Percentiles rank a stretch among this genome's conserved stretches.
phyloP scores from a whole-genome alignment of 306 rosid species.

The Castanea sativa region DNA sequence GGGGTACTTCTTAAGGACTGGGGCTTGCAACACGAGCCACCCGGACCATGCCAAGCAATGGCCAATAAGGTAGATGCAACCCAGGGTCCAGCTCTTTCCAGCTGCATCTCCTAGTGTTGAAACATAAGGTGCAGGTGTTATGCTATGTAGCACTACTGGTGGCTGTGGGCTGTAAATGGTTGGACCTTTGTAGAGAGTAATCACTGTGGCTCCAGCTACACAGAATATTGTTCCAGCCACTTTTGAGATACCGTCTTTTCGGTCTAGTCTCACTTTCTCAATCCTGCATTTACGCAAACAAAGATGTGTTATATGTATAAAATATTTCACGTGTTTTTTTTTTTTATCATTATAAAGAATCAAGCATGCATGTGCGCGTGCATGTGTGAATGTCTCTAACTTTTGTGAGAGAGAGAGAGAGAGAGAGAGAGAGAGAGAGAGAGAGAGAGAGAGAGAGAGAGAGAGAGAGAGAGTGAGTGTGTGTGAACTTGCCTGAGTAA shows the following conservation, averaged over 20 bases:
- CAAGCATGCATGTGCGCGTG: neutral
- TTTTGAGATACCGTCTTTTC: slow-evolving; percentile 85
- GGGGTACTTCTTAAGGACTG: slow-evolving; percentile 89
- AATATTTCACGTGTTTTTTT: neutral
- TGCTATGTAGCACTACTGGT: slow-evolving; percentile 33
- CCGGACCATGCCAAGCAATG: slow-evolving; percentile 97
- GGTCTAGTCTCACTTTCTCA: slow-evolving; percentile 64
- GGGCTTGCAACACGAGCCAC: slow-evolving; percentile 93
- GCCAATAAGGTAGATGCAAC: slow-evolving; percentile 80
- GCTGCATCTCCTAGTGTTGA: slow-evolving; percentile 63
- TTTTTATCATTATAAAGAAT: too few species aligned
- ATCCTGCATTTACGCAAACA: slow-evolving; percentile 39
- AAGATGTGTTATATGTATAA: neutral
- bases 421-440: too few species aligned
- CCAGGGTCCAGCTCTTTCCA: slow-evolving; percentile 91
- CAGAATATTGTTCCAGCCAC: slow-evolving; percentile 79
- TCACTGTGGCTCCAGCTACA: slow-evolving; percentile 88
- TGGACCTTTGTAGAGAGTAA: slow-evolving; percentile 92
- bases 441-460: neutral
- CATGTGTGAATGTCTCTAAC: neutral
- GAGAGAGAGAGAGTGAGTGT: too few species aligned
- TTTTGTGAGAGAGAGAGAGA: neutral
- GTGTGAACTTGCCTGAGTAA: slow-evolving; percentile 51
- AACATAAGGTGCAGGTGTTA: slow-evolving; percentile 19
- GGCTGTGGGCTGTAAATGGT: slow-evolving; percentile 69